Evolutionary conservation across 352 stramenopile genomes (phyloP), one percentile per base, ranked within the genome.

Genomic region (Halophytophthora batemanensis): DNA sequence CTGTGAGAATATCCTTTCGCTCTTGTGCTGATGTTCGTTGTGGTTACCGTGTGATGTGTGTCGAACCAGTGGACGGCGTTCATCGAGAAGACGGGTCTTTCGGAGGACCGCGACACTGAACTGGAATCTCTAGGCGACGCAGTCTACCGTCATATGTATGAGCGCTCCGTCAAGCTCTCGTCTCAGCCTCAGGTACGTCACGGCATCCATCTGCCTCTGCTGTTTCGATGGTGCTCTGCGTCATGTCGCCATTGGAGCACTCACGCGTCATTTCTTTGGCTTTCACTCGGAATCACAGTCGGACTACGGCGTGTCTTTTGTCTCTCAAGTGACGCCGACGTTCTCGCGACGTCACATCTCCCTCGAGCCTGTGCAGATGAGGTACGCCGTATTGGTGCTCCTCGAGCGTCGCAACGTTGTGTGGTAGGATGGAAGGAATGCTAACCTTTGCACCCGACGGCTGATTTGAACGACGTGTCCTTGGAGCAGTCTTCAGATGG

Each of bases 311-410:
- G 67, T 85, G 43, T 91, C 83, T 2, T 90, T 94, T 34, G 61
- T 86, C 8, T 77, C 78, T n/a, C 73, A 79, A 67, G 68, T 64
- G 2, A 74, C 69, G 4, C 66, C 71, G 6, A 64, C 74, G 12
- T 79, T 82, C 41, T 76, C 70, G 55, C 65, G 79, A 22, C 67
- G 76, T 38, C 51, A 84, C 29, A 71, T 90, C 22, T 83, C 75
- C 12, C 75, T 94, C 37, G 71, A 86, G 12, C 79, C 79, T 10
- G 75, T 94, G 11, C 75, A 91, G 65, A 88, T 87, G 73, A 94
- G 82, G 78, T 89, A 53, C 41, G 14, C 25, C 31, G 19, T 19
- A 7, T 29, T 19, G 13, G 38, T 22, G 2, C 38, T 50, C 3
- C 45, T 29, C 31, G 25, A 10, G 25, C 25, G 25, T 31, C 8